Evolutionary conservation across 805 yeast species (phyloP).

Genomic region (Wickerhamiella sorbophila): DNA sequence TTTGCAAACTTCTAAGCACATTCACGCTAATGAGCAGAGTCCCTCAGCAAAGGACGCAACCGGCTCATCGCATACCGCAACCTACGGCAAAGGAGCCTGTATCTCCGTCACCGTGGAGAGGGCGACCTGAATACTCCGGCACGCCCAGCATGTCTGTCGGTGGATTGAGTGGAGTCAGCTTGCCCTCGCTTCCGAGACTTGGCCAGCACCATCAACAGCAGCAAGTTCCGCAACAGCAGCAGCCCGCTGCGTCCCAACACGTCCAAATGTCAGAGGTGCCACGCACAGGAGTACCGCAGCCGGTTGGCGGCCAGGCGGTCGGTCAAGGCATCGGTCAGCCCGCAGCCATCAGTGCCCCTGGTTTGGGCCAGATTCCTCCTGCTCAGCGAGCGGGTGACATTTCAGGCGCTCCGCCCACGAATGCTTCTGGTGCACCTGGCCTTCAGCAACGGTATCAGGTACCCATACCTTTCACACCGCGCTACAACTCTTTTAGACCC

Average conservation of each 20-base stretch:
- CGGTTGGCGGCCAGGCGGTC: background rate
- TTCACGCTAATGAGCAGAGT: background rate
- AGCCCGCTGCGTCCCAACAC: background rate
- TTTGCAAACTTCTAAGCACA: background rate
- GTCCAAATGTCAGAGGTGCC: background rate
- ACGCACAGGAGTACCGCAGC: background rate
- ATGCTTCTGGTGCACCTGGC: slow-evolving; percentile 1
- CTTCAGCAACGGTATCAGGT: slow-evolving; percentile 1
- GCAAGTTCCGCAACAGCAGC: background rate
- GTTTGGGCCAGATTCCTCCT: background rate
- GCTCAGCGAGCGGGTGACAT: background rate
- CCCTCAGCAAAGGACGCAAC: slow-evolving; percentile 2
- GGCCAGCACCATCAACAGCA: background rate
- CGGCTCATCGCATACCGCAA: slow-evolving; percentile 1
- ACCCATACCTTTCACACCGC: slow-evolving; percentile 1
- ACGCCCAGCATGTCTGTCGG: slow-evolving; percentile 2
- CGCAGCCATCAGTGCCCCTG: background rate
- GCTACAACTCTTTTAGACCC: background rate
- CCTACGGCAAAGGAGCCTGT: slow-evolving; percentile 2
- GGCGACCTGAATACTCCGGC: slow-evolving; percentile 1
- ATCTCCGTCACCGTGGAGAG: slow-evolving; percentile 3
- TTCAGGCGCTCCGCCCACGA: background rate
- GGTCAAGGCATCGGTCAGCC: background rate
- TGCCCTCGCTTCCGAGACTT: slow-evolving; percentile 1
- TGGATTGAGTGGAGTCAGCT: slow-evolving; percentile 1